phyloP scores from a whole-genome alignment of 2,329 filamentous ascomycete species.

The Sclerotinia subarctica region DNA sequence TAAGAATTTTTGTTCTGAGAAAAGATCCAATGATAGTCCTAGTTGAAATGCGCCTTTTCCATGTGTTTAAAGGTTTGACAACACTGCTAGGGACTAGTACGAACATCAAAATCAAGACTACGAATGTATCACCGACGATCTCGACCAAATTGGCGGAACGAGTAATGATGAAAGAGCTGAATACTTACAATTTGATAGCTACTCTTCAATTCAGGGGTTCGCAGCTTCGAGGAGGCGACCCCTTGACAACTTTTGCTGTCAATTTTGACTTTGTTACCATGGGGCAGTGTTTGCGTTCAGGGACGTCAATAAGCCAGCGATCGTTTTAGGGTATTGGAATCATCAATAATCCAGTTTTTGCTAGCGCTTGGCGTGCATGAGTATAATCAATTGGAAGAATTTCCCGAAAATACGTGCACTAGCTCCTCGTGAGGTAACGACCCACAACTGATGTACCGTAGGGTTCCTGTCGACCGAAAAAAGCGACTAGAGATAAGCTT shows the following conservation, averaged over 20 bases:
- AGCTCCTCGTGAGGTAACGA: background rate
- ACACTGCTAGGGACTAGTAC: background rate
- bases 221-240: background rate
- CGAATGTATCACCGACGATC: background rate
- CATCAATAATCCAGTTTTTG: background rate
- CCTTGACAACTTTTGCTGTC: background rate
- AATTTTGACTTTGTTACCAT: background rate
- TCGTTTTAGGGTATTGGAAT: background rate
- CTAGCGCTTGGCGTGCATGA: background rate
- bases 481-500: background rate
- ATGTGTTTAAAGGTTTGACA: background rate
- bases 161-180: background rate
- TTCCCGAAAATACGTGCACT: background rate
- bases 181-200: background rate
- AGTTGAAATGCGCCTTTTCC: background rate
- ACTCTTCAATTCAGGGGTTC: background rate
- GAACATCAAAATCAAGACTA: conserved; percentile 7
- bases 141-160: background rate
- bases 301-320: background rate
- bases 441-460: background rate
- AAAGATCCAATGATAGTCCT: background rate
- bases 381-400: background rate
- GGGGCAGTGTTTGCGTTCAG: background rate
- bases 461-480: background rate
- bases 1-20: background rate